Evolutionary conservation across 2,329 filamentous ascomycete species (phyloP).

Genomic region (Cadophora luteo-olivacea): DNA sequence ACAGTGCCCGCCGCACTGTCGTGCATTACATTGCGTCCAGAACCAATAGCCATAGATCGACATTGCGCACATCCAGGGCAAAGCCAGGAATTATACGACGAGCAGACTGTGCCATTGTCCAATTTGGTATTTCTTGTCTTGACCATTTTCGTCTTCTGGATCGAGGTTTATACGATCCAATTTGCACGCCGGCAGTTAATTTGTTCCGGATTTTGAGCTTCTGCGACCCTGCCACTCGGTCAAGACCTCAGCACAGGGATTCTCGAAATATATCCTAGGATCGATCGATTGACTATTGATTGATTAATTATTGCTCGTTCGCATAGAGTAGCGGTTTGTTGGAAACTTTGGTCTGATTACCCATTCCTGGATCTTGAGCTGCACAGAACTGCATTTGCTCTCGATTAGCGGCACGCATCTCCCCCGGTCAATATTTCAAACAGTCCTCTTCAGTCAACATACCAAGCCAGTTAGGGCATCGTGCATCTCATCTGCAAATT

Average conservation of each 20-base stretch:
- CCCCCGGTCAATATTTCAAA: not conserved
- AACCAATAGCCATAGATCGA: not conserved
- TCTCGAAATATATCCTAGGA: not conserved
- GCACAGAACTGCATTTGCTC: conserved; percentile 12
- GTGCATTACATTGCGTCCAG: not conserved
- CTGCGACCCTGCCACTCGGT: not conserved
- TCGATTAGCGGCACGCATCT: conserved; percentile 10
- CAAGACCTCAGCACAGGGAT: conserved; percentile 2
- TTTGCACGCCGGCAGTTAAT: not conserved
- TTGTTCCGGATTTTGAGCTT: not conserved
- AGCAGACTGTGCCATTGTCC: not conserved
- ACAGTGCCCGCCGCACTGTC: not conserved
- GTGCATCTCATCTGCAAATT: not conserved
- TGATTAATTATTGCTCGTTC: not conserved
- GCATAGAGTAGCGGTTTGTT: not conserved
- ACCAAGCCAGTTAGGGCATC: not conserved
- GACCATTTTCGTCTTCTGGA: not conserved
- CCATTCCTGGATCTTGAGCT: conserved; percentile 13
- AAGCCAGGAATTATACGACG: conserved; percentile 1
- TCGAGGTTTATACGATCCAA: not conserved
- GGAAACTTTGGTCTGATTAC: not conserved
- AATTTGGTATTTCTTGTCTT: not conserved
- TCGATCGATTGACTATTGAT: not conserved
- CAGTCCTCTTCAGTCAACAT: not conserved
- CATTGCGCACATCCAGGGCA: conserved; percentile 8